Evolutionary conservation across 805 yeast genomes (phyloP), one percentile per base, ranked within the genome.

Genomic region (Yarrowia sp.): DNA sequence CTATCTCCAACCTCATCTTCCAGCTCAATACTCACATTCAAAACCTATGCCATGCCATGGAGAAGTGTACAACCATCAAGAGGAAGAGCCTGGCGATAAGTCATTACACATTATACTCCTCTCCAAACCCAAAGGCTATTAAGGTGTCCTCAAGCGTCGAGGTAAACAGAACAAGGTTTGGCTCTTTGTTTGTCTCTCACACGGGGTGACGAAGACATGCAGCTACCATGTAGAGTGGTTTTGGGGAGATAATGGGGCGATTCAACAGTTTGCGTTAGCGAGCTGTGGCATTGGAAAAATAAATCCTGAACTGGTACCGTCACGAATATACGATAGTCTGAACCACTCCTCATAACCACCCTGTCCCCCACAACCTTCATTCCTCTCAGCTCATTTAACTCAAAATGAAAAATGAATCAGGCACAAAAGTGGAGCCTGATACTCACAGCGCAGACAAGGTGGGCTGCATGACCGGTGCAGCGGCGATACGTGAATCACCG

Each of bases 141-240:
- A 55, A 41, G 61, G 45, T 55, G 11, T 39, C n/a, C 22, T 9
- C 45, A 55, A 55, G 47, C 61, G 61, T 39, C 45, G 61, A 55
- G 47, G 61, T 55, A 55, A 55, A 55, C 61, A 55, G 31, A 28
- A 28, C 18, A 31, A 55, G 61, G 43, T 36, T 51, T 38, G 28
- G 10, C 8, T 8, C 61, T 55, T 41, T 51, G 58, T 55, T 31
- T 41, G 47, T 31, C 31, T 31, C 38, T n/a, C 38, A 55, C 47
- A 41, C 61, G 61, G 61, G 61, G 61, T 55, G 61, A 55, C 61
- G 61, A 55, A 55, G 38, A 41, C 61, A 55, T 41, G 61, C 61
- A 55, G 45, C 36, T 39, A 9, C 38, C 42, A 41, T 55, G 47
- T 55, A 38, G 47, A 14, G 44, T 28, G 45, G 28, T 22, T 22